Conservation (phyloP, 2,329 filamentous ascomycete species). For the Eurotiales sp. region DNA sequence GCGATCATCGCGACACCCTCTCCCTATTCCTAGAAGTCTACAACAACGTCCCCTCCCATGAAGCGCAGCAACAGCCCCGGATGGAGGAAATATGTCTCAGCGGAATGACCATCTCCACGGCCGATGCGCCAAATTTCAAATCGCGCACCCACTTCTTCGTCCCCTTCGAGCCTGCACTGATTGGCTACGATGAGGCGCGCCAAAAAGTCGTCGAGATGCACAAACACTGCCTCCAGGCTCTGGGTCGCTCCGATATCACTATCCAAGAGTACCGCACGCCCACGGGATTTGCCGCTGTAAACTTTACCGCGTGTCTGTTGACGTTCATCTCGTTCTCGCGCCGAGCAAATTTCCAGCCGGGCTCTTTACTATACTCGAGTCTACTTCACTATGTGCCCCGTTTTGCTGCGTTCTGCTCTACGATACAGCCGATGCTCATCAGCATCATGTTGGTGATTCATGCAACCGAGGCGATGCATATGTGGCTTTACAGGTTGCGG, state of each 20-base stretch:
- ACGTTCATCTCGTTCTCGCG: constrained; percentile 53
- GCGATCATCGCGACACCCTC: constrained; percentile 71
- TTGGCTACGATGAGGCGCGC: constrained; percentile 64
- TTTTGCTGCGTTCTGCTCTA: constrained; percentile 57
- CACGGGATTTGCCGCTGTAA: constrained; percentile 48
- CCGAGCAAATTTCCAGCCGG: constrained; percentile 52
- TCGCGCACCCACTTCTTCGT: constrained; percentile 47
- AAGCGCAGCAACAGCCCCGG: constrained; percentile 55
- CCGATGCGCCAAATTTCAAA: constrained; percentile 26
- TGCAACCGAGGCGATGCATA: constrained; percentile 53
- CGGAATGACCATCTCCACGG: constrained; percentile 58
- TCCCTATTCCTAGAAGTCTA: constrained; percentile 74
- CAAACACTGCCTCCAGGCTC: constrained; percentile 52
- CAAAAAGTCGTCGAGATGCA: constrained; percentile 71
- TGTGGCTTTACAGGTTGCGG: constrained; percentile 45
- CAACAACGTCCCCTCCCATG: constrained; percentile 53
- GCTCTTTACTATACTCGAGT: constrained; percentile 48
- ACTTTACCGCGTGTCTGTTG: constrained; percentile 54
- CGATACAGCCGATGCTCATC: constrained; percentile 58
- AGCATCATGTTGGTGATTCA: constrained; percentile 63
- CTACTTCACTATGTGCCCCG: constrained; percentile 53
- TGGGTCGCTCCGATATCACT: constrained; percentile 58
- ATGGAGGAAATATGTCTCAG: constrained; percentile 64
- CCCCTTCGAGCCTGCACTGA: constrained; percentile 66
- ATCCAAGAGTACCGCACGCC: constrained; percentile 53